These are phyloP conservation scores for Saussurea involucrata DNA, from an alignment of 129 eudicot species.

Conservation along the genomic window DNA sequence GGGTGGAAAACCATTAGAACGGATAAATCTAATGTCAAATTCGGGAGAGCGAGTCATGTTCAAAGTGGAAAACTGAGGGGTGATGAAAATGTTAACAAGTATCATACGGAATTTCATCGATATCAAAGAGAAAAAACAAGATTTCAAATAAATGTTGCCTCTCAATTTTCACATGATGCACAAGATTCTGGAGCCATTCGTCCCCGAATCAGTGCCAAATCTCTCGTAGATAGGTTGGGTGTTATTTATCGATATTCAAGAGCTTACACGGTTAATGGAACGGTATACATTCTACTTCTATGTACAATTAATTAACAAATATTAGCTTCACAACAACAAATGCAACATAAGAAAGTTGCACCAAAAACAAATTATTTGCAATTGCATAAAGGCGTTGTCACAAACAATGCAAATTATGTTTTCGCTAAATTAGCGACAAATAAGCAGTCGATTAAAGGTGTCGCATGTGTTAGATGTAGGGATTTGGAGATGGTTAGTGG, in stretches of 20 bases:
- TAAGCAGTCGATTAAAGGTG: not conserved
- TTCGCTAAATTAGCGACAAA: too few species aligned
- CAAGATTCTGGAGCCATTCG: not conserved
- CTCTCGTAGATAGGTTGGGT: slow-evolving; percentile 12
- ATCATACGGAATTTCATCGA: not conserved
- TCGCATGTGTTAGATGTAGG: too few species aligned
- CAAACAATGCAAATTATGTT: too few species aligned
- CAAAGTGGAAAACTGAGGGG: not conserved
- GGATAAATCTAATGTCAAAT: not conserved
- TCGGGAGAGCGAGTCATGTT: not conserved
- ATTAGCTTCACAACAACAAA: not conserved
- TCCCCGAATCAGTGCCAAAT: slow-evolving; percentile 1
- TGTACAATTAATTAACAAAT: not conserved
- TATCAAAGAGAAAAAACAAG: not conserved
- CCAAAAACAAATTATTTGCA: not conserved
- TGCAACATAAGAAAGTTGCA: not conserved
- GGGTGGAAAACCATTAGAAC: slow-evolving; percentile 3
- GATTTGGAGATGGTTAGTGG: too few species aligned
- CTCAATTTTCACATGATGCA: slow-evolving; percentile 15
- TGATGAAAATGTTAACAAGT: not conserved
- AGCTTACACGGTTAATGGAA: slow-evolving; percentile 31
- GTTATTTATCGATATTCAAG: slow-evolving; percentile 28
- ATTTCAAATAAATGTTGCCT: not conserved
- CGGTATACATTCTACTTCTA: slow-evolving; percentile 17
- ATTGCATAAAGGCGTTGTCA: too few species aligned